phyloP scores from a whole-genome alignment of 2,329 filamentous ascomycete species.

The Microcera coccophila region DNA sequence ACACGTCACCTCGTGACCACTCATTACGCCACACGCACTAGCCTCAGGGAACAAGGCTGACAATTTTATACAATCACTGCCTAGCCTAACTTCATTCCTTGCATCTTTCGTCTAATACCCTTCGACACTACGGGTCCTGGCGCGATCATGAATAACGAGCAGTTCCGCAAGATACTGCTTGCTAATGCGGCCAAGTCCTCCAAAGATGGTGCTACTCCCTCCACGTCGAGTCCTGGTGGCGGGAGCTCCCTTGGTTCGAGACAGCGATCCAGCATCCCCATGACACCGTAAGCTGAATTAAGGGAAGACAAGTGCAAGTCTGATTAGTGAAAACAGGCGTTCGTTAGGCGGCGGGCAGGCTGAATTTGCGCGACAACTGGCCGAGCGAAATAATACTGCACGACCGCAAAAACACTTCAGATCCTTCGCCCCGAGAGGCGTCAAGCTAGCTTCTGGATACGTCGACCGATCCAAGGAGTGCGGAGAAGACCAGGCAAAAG shows the following conservation, averaged over 20 bases:
- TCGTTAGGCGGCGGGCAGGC: constrained; percentile 53
- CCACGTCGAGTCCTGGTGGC: constrained; percentile 23
- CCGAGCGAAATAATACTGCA: constrained; percentile 59
- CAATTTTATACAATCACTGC: constrained; percentile 8
- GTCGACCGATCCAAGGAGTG: constrained; percentile 72
- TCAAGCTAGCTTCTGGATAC: constrained; percentile 75
- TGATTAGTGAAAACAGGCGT: constrained; percentile 48
- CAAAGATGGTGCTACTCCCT: constrained; percentile 45
- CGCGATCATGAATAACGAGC: constrained; percentile 80
- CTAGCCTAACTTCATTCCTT: background rate
- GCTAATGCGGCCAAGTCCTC: constrained; percentile 40
- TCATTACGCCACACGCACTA: constrained; percentile 18
- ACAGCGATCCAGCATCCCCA: constrained; percentile 77
- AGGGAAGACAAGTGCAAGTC: background rate
- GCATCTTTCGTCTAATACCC: background rate
- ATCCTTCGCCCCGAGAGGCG: constrained; percentile 77
- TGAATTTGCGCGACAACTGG: constrained; percentile 81
- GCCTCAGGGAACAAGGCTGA: constrained; percentile 19
- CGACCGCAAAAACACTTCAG: constrained; percentile 69
- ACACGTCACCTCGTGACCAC: constrained; percentile 41
- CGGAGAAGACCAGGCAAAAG: constrained; percentile 48
- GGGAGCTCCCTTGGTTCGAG: constrained; percentile 66
- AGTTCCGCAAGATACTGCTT: constrained; percentile 79
- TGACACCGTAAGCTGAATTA: constrained; percentile 73
- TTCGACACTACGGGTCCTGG: background rate